Conservation (phyloP, 371 early-diverging fungal species). For the Mortierella sp. region DNA sequence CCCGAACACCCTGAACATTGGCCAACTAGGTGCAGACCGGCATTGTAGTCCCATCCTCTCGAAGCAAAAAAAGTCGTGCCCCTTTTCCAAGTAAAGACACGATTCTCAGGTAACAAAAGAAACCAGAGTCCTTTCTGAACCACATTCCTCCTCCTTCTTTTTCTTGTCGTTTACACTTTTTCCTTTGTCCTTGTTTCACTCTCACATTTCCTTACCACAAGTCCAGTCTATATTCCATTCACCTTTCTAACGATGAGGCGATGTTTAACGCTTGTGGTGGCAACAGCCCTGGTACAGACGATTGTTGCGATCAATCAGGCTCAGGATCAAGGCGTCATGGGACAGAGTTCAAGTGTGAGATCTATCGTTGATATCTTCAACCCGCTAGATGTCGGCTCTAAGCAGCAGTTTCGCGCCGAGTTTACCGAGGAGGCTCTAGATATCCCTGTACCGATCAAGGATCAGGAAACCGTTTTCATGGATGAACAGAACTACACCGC, state of each 20-base stretch:
- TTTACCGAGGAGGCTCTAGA: not conserved
- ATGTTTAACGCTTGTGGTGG: slow-evolving; percentile 8
- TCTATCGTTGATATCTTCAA: not conserved
- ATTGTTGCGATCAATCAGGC: slow-evolving; percentile 1
- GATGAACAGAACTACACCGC: not conserved
- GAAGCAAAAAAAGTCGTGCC: too few species aligned
- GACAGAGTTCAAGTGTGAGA: not conserved
- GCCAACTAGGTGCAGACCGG: too few species aligned
- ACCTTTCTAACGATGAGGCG: slow-evolving; percentile 11
- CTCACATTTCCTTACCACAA: not conserved
- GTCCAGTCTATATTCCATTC: not conserved
- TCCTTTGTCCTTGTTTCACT: not conserved
- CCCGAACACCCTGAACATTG: too few species aligned
- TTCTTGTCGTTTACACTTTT: not conserved
- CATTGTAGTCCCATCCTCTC: too few species aligned
- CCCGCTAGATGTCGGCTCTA: not conserved
- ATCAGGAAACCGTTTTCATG: slow-evolving; percentile 10
- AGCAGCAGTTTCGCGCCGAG: not conserved
- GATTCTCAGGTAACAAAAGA: too few species aligned
- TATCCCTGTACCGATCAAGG: slow-evolving; percentile 3
- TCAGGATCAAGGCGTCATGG: slow-evolving; percentile 2
- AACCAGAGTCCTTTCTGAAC: too few species aligned
- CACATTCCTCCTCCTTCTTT: not conserved
- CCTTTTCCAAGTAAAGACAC: too few species aligned
- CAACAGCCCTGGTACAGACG: slow-evolving; percentile 5